These are phyloP conservation scores for Diutina neorugosa DNA, from an alignment of 1,139 yeast genomes.

Conservation along the genomic window DNA sequence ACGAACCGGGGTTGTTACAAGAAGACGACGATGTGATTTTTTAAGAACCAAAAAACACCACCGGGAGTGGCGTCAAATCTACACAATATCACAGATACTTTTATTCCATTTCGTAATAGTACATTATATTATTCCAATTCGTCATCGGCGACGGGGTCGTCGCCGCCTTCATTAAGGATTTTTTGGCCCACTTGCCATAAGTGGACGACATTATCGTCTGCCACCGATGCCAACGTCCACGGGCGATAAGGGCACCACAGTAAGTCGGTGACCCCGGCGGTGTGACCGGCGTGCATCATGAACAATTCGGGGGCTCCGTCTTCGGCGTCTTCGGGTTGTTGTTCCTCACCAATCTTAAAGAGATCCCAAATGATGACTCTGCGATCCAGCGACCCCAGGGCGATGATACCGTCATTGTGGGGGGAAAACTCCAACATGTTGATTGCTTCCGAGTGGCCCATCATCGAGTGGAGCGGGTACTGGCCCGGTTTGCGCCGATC, in stretches of 20 bases:
- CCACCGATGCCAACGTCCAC: slow-evolving; percentile 64
- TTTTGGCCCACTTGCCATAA: slow-evolving; percentile 53
- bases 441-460: slow-evolving; percentile 66
- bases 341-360: slow-evolving; percentile 63
- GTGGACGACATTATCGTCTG: slow-evolving; percentile 70
- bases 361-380: slow-evolving; percentile 68
- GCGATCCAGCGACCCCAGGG: slow-evolving; percentile 63
- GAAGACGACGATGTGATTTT: slow-evolving; percentile 3
- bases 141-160: neutral
- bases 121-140: neutral
- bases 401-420: slow-evolving; percentile 57
- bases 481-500: slow-evolving; percentile 39
- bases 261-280: slow-evolving; percentile 62
- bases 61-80: neutral
- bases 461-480: slow-evolving; percentile 44
- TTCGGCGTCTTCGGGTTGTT: slow-evolving; percentile 65
- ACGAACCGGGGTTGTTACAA: neutral
- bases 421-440: slow-evolving; percentile 65
- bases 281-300: slow-evolving; percentile 85
- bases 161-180: neutral
- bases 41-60: neutral
- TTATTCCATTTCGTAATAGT: neutral
- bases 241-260: slow-evolving; percentile 59
- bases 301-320: slow-evolving; percentile 75
- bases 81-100: neutral